Conservation (phyloP, 140 eudicot genomes). For the Oenanthe javanica region DNA sequence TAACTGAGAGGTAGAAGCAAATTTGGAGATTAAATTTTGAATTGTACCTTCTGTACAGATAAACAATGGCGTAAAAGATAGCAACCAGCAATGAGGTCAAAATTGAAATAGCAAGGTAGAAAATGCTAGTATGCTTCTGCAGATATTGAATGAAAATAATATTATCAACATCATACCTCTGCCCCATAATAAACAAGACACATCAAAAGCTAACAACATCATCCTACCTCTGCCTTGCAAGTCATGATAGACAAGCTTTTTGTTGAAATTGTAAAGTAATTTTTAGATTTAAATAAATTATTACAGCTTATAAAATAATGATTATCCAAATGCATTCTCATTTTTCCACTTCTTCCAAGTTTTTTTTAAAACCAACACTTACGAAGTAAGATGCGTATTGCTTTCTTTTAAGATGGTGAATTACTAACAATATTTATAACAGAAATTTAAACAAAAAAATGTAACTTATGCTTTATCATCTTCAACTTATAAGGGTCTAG, state of each 20-base stretch:
- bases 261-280: not conserved
- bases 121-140: constrained; percentile 78
- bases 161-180: not conserved
- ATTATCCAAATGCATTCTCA: not conserved
- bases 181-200: not conserved
- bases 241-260: not conserved
- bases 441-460: not conserved
- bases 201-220: not conserved
- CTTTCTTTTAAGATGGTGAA: not conserved
- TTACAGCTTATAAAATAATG: not conserved
- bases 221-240: not conserved
- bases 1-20: constrained; percentile 4
- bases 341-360: not conserved
- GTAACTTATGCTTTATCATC: not conserved
- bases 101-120: constrained; percentile 67
- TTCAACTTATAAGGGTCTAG: not conserved
- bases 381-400: not conserved
- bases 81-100: constrained; percentile 73
- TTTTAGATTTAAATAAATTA: not conserved
- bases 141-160: constrained; percentile 3
- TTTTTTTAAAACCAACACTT: not conserved
- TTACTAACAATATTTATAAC: not conserved
- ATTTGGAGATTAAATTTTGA: not conserved
- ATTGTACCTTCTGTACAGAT: constrained; percentile 68
- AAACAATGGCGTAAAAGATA: constrained; percentile 64